Evolutionary conservation across 2,329 filamentous ascomycete genomes (phyloP), one percentile per base, ranked within the genome.

Genomic region (Diplodia corticola): DNA sequence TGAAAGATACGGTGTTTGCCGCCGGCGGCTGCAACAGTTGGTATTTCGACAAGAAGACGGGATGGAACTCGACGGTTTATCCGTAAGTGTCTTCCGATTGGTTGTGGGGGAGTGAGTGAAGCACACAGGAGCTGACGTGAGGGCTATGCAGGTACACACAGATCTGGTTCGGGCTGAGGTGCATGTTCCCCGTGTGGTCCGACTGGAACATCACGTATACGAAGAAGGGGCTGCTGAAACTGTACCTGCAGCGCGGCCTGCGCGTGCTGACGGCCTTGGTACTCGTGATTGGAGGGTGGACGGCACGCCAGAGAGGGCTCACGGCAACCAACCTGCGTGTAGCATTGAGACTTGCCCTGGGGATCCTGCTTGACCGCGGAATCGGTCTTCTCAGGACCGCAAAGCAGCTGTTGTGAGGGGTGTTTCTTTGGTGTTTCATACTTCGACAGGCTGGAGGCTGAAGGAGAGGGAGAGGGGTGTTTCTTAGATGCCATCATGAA

Each of bases 141-240:
- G 35, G 28, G 28, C 12, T 48, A 22, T 20, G 13, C 59, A 83
- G 81, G 40, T 83, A 80, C 69, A 79, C 80, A 1, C 84, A 86
- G 72, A 73, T 85, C 46, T 79, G 84, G 70, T 86, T 84, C 71
- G 79, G 75, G 61, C 73, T 81, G 22, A 74, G 81, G 12, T 86
- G 83, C 73, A 80, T 78, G 68, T 86, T 85, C 68, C 84, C 84
- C 2, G 80, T 76, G 26, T 86, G 82, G 82, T 75, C 69, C n/a
- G 79, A 87, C 68, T 87, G 84, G 84, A 78, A 81, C 20, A 79
- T 84, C 17, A 77, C 75, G 40, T 84, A 84, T 64, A 86, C 85
- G 1, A 69, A 68, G 10, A 83, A 82, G 68, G 85, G 84, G 0
- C 69, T 80, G 0, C 51, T 74, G 12, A 78, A 77, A 67, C 76